A percentile compares a stretch with the other conserved stretches of the same genome.
Evolutionary conservation across 108 stramenopile genomes (phyloP).

Genomic region (Skeletonema costatum): DNA sequence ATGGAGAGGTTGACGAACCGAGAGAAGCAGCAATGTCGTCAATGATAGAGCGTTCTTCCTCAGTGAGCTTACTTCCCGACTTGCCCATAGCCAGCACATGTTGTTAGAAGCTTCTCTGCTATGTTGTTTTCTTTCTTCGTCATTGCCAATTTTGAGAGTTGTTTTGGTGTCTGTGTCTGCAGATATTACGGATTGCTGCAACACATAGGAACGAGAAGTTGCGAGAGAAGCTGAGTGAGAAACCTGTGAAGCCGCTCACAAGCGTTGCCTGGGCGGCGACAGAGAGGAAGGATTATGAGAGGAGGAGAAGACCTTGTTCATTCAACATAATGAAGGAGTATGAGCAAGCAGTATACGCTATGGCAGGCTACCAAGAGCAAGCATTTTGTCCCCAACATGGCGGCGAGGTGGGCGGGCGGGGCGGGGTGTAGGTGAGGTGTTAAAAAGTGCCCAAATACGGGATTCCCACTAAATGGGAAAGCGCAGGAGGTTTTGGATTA

Average conservation of each 20-base stretch:
- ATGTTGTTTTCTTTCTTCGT: background rate
- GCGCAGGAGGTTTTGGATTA: no score
- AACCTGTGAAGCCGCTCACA: background rate
- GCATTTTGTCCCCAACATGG: no score
- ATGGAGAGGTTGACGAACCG: slow-evolving; percentile 5
- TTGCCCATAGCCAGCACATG: slow-evolving; percentile 22
- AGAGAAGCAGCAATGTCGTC: slow-evolving; percentile 32
- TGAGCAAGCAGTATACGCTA: no score
- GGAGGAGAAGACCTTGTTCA: background rate
- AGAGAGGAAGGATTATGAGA: background rate
- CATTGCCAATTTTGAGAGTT: background rate
- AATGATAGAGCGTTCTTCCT: slow-evolving; percentile 14
- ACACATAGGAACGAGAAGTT: background rate
- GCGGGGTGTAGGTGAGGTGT: no score
- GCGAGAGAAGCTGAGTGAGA: no score
- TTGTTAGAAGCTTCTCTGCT: slow-evolving; percentile 15
- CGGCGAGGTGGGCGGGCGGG: no score
- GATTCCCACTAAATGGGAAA: no score
- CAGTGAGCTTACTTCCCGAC: slow-evolving; percentile 21
- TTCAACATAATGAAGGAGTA: no score
- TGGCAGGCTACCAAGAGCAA: no score
- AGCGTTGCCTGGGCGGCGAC: background rate
- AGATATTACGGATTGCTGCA: background rate
- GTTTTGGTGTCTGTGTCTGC: background rate
- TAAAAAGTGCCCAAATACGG: no score